These are phyloP conservation scores for Cryptococcus sp. DNA, from an alignment of 1,284 basidiomycete genomes.

Conservation along the genomic window DNA sequence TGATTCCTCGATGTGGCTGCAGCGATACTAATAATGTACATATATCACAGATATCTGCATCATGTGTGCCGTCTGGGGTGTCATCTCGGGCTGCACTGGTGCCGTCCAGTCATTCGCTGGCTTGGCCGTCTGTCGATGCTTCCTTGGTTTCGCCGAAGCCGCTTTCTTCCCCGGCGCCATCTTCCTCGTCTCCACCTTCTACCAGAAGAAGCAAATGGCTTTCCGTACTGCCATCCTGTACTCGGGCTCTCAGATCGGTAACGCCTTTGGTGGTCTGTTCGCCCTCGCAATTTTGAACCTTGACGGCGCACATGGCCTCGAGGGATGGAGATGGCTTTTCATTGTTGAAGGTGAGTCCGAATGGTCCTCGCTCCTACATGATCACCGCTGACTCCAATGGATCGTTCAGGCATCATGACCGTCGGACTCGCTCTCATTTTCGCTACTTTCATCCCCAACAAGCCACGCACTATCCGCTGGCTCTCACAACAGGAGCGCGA, in stretches of 20 bases:
- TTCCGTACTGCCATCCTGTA: slow-evolving; percentile 42
- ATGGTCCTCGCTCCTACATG: background rate
- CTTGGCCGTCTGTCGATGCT: slow-evolving; percentile 35
- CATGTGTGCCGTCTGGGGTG: slow-evolving; percentile 40
- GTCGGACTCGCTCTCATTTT: slow-evolving; percentile 40
- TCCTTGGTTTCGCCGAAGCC: slow-evolving; percentile 41
- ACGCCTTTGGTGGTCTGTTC: slow-evolving; percentile 50
- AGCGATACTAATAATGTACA: too few species aligned
- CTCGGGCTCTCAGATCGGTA: slow-evolving; percentile 46
- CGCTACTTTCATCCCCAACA: slow-evolving; percentile 44
- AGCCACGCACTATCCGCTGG: slow-evolving; percentile 34
- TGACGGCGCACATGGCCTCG: slow-evolving; percentile 32
- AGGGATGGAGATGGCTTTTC: slow-evolving; percentile 43
- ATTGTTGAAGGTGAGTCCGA: slow-evolving; percentile 18
- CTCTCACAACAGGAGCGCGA: slow-evolving; percentile 39
- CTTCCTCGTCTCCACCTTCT: slow-evolving; percentile 40
- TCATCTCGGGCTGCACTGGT: slow-evolving; percentile 42
- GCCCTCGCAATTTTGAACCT: slow-evolving; percentile 38
- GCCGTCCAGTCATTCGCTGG: slow-evolving; percentile 34
- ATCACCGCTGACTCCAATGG: background rate
- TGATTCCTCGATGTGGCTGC: slow-evolving; percentile 1
- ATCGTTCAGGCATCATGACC: slow-evolving; percentile 19
- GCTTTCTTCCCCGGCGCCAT: slow-evolving; percentile 41
- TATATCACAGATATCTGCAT: slow-evolving; percentile 31
- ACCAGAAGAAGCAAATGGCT: slow-evolving; percentile 40